Percentiles rank a stretch among this genome's conserved stretches.
Evolutionary conservation across 257 asterid genomes (phyloP).

Genomic region (Plectranthus barbatus): DNA sequence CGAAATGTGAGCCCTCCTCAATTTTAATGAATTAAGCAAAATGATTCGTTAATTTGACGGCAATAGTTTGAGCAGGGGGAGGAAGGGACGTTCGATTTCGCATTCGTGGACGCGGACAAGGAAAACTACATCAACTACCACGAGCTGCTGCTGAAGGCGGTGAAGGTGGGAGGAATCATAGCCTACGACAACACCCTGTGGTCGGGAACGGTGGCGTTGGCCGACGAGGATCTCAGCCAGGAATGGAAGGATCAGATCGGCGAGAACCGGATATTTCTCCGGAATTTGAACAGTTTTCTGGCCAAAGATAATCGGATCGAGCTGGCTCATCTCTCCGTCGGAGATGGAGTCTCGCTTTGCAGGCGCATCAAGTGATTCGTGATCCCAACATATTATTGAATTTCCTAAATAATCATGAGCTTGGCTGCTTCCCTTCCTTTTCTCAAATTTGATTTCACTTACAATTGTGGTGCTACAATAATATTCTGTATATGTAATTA

Average conservation of each 20-base stretch:
- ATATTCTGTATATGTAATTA: too few species aligned
- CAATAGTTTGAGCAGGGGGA: conserved; percentile 27
- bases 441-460: too few species aligned
- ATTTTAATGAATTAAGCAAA: too few species aligned
- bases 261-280: conserved; percentile 22
- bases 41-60: background rate
- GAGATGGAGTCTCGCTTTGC: conserved; percentile 66
- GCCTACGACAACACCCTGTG: conserved; percentile 63
- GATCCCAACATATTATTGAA: too few species aligned
- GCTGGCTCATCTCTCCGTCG: conserved; percentile 49
- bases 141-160: conserved; percentile 36
- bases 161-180: conserved; percentile 50
- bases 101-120: conserved; percentile 64
- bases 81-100: conserved; percentile 51
- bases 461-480: too few species aligned
- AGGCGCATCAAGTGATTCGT: conserved; percentile 28
- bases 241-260: conserved; percentile 31
- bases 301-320: conserved; percentile 49
- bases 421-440: too few species aligned
- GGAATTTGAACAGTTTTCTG: conserved; percentile 37
- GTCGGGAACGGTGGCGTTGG: conserved; percentile 39
- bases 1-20: background rate
- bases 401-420: too few species aligned
- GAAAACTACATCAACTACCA: too few species aligned
- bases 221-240: conserved; percentile 34